Base-by-base conservation (phyloP, 805 yeast genomes). In the Metschnikowia reukaufii region DNA sequence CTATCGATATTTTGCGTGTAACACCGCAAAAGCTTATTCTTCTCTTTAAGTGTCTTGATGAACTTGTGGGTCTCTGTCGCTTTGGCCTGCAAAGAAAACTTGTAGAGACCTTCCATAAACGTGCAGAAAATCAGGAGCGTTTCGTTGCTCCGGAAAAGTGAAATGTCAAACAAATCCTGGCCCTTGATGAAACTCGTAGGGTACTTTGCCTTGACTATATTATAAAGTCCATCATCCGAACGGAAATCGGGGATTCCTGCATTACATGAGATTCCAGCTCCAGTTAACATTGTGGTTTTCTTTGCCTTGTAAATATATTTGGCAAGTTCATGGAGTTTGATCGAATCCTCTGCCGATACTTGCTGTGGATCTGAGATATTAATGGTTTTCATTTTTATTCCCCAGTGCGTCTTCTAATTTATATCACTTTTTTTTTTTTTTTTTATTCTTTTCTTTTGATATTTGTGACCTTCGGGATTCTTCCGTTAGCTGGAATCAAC, bases 211-310 rank as follows among this genome's bases (percentile, higher is more conserved):
- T 85, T 88, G 27, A 85, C 87, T 66, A 82, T 62, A 49, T 85
- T 82, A 67, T 92, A 91, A 8, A 91, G 74, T 2, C 98, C 98
- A 55, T 85, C 80, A 8, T 83, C 72, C 4, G 96, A 86, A 46
- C 98, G 76, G 63, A 91, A 91, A 63, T 92, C 98, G 3, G 99
- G 99, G 39, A 92, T 94, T 0, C 99, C 98, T 1, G 98, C 97
- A 62, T 87, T 88, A 63, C 97, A 89, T 13, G 97, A 88, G 48
- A 92, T 89, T 0, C 99, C 99, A 2, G 99, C 99, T 6, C 99
- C 98, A 0, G 97, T 90, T 45, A 91, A 71, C 4, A 87, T 75
- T 17, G 86, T 74, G n/a, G 83, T 69, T 57, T 77, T 81, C 44
- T 76, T 79, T 25, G 91, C 74, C 54, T 84, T 73, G 50, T 64